These are phyloP conservation scores for Trichomonas vaginalis DNA, from an alignment of 208 protist genomes.

Conservation along the genomic window DNA sequence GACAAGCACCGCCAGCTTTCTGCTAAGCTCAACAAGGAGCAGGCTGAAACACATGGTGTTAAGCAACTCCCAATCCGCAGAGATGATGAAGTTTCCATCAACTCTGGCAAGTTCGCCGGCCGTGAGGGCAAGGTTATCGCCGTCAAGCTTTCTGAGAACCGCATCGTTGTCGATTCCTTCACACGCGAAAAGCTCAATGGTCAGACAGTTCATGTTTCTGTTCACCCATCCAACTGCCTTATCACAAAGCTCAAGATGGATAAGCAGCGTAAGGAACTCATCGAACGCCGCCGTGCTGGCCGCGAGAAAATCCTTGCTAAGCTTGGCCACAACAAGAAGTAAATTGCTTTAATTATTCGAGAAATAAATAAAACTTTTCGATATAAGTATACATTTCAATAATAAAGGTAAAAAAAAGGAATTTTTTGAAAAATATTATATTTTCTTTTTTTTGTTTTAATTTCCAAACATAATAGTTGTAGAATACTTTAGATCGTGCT, in stretches of 20 bases:
- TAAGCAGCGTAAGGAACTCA: slow-evolving; percentile 81
- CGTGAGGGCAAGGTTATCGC: neutral
- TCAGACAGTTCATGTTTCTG: slow-evolving; percentile 33
- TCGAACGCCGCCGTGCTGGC: slow-evolving; percentile 43
- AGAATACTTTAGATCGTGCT: no score
- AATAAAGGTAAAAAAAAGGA: no score
- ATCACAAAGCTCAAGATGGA: slow-evolving; percentile 95
- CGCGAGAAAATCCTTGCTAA: neutral
- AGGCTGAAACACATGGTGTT: neutral
- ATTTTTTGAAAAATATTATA: no score
- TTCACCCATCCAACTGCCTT: slow-evolving; percentile 91
- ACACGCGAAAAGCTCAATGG: neutral
- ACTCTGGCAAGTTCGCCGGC: neutral
- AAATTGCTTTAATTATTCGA: neutral
- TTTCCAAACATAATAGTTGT: no score
- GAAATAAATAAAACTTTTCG: neutral
- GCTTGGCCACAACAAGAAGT: neutral
- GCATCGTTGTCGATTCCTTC: neutral
- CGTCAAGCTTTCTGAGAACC: neutral
- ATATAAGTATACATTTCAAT: neutral
- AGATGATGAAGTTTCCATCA: neutral
- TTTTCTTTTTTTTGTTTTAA: no score
- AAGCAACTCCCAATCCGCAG: neutral
- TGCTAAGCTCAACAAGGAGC: neutral
- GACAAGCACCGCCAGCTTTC: neutral